Base-by-base conservation (phyloP, 1,139 yeast genomes). In the Trichomonascaceae sp. region DNA sequence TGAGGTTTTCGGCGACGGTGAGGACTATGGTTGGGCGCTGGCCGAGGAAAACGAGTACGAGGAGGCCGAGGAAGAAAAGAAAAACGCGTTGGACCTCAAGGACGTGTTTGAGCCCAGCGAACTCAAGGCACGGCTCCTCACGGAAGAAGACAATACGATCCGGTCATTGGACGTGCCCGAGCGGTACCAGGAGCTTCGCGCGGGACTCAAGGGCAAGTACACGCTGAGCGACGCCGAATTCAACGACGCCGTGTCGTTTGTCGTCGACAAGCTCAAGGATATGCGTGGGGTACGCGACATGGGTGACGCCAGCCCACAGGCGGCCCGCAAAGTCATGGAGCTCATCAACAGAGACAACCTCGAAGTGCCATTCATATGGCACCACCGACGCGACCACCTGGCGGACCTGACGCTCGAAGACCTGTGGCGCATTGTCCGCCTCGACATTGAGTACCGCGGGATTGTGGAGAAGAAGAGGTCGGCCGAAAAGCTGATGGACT, bases 361-460 rank as follows among this genome's bases (percentile, higher is more conserved):
- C 42, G 99, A 89, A 53, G 94, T 89, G 3, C 97, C 98, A n/a
- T 82, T 85, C 51, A 85, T 89, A 40, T 87, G 94, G 82, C 78
- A 87, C 26, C 94, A 85, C 51, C 80, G 97, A 54, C 79, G 93
- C 56, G 97, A 89, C 56, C 85, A 80, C 52, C 65, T 84, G 26
- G 63, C 79, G 35, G 64, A 65, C 45, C 42, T 60, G 26, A 45
- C 39, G 4, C 47, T 47, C 26, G 89, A 82, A 55, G 96, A 87
- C 53, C 64, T 89, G 41, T 92, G 98, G 98, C 72, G 89, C 52
- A 76, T 87, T 43, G 78, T 84, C 8, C 77, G 74, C 44, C 67
- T 85, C 34, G 97, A 89, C 53, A 69, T 85, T 44, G 96, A 84
- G 47, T 89, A 75, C 56, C 96, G 87, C 51, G 79, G 94, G 6